Evolutionary conservation across 176 grass and related monocot species (phyloP).

Genomic region (Phyllostachys edulis): DNA sequence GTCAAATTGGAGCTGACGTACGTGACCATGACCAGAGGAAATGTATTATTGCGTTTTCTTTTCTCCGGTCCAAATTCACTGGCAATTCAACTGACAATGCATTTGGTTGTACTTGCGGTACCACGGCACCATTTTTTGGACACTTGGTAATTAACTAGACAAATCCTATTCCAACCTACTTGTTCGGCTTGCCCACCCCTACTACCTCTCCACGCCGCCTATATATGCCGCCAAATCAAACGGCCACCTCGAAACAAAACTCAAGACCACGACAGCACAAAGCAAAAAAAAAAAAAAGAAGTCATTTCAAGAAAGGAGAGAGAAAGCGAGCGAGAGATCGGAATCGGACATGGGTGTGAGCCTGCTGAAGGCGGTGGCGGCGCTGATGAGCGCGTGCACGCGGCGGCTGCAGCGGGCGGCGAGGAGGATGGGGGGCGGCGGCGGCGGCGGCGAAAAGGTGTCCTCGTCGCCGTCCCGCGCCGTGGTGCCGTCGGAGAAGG

Average conservation of each 20-base stretch:
- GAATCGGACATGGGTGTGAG: constrained; percentile 42
- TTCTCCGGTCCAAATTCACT: not conserved
- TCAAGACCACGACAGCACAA: no score
- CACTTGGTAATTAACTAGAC: not conserved
- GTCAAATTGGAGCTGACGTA: not conserved
- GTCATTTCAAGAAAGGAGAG: not conserved
- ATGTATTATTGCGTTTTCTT: not conserved
- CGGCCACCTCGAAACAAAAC: constrained; percentile 23
- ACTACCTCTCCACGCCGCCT: not conserved
- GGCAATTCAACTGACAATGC: not conserved
- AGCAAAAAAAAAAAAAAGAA: not conserved
- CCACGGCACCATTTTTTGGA: no score
- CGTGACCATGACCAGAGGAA: not conserved
- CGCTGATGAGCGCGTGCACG: constrained; percentile 46
- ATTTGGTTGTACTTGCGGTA: not conserved
- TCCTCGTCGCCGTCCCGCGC: not conserved
- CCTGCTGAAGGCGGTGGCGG: constrained; percentile 53
- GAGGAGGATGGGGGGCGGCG: constrained; percentile 21
- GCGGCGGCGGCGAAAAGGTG: not conserved
- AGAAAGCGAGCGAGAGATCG: not conserved
- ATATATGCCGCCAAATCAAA: constrained; percentile 22
- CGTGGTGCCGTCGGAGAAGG: constrained; percentile 36
- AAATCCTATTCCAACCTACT: constrained; percentile 13
- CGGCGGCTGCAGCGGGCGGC: constrained; percentile 52
- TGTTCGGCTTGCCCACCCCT: constrained; percentile 15